These are phyloP conservation scores for Diversispora eburnea DNA, from an alignment of 192 early-diverging fungal genomes.

Conservation along the genomic window DNA sequence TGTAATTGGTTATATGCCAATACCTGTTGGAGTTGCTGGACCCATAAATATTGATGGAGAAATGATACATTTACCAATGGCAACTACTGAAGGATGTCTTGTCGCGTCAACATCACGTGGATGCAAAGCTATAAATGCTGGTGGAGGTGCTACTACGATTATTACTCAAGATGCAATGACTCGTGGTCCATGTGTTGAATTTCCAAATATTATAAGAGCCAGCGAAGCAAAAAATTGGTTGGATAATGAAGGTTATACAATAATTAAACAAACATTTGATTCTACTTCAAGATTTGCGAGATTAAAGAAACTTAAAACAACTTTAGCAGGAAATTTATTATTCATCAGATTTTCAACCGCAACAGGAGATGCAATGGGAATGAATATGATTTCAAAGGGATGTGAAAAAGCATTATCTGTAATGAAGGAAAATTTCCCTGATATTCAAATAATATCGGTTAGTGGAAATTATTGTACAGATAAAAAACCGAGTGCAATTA, in stretches of 20 bases:
- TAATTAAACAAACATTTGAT: conserved; percentile 76
- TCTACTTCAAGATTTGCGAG: conserved; percentile 86
- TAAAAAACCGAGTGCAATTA: conserved; percentile 94
- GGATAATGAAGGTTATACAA: conserved; percentile 58
- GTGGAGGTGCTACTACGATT: conserved; percentile 80
- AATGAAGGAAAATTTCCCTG: conserved; percentile 59
- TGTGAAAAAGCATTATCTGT: conserved; percentile 77
- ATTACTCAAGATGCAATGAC: conserved; percentile 86
- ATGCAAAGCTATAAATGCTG: conserved; percentile 88
- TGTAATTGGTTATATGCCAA: conserved; percentile 88
- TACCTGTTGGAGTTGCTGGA: conserved; percentile 91
- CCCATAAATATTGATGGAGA: conserved; percentile 82
- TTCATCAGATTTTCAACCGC: conserved; percentile 86
- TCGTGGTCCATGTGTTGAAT: conserved; percentile 86
- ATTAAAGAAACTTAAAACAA: conserved; percentile 76
- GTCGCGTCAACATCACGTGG: conserved; percentile 90
- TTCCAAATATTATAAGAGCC: conserved; percentile 66
- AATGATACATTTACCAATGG: conserved; percentile 85
- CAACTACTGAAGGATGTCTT: conserved; percentile 89
- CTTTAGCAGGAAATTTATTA: conserved; percentile 75
- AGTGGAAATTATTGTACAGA: conserved; percentile 95
- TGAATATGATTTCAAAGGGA: conserved; percentile 98
- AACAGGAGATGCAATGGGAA: conserved; percentile 97
- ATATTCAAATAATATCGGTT: conserved; percentile 76
- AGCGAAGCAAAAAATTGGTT: conserved; percentile 70